Evolutionary conservation across 225 moss, liverwort and hornwort species (phyloP), one percentile per base, ranked within the genome.

Genomic region (Neckera pumila): DNA sequence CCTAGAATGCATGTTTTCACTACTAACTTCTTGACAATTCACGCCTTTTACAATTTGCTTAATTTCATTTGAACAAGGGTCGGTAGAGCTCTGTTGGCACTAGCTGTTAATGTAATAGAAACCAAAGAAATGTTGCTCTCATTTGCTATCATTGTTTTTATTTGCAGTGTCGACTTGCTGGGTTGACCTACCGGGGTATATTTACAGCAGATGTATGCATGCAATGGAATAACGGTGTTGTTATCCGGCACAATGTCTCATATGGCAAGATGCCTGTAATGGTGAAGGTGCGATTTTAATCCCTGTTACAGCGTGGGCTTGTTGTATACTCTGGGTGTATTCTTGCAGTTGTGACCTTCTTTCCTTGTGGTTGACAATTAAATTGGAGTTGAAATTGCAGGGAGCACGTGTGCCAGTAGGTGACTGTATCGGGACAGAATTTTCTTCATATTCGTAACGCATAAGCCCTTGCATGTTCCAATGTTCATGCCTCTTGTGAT

Each of bases 191-290:
- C 92, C 95, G 89, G 85, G 98, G 97, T 87, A 86, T 79, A 80
- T 93, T 98, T 76, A 95, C 95, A 64, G 96, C 95, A 81, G 98
- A 98, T 86, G 81, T 98, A 74, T 98, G 98, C 88, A 86, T 96
- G 90, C 98, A 98, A 89, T 94, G 92, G 91, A 93, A 95, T 53
- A 92, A 91, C 87, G 93, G 96, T 79, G 94, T 94, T 86, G 97
- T 97, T 36, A 91, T 95, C 83, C 95, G 97, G 47, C 95, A 97
- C 83, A 96, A 93, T 43, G 64, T 97, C 36, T 94, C 95, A 6
- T 96, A 89, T 85, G 98, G 98, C 86, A 95, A 95, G 88, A 95
- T 98, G 96, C 98, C 98, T 60, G 95, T 97, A 71, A 96, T 98
- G 97, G 98, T 97, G 74, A 98, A 98, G 97, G 98, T 97, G 91